phyloP scores from a whole-genome alignment of 495 filamentous ascomycete species.

The Pyrenopolyporus hunteri region DNA sequence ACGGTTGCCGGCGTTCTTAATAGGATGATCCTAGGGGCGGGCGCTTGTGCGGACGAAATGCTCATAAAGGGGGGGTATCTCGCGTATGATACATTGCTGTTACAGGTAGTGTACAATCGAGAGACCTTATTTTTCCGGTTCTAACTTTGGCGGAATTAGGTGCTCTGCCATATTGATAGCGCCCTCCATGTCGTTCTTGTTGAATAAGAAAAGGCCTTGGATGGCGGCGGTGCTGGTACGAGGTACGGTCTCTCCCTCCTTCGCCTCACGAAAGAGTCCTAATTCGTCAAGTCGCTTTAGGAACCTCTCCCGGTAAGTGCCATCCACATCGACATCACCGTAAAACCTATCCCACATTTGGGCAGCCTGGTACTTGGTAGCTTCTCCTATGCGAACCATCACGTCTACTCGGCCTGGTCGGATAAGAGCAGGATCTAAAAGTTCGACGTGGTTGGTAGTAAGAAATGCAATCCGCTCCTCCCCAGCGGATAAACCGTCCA shows the following conservation, averaged over 20 bases:
- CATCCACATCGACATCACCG: slow-evolving; percentile 73
- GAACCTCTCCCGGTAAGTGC: slow-evolving; percentile 60
- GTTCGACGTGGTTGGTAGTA: slow-evolving; percentile 92
- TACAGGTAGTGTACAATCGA: slow-evolving; percentile 14
- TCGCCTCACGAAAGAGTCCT: slow-evolving; percentile 52
- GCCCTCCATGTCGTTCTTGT: slow-evolving; percentile 86
- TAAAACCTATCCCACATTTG: slow-evolving; percentile 97
- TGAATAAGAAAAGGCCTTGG: slow-evolving; percentile 92
- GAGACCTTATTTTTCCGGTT: slow-evolving; percentile 46
- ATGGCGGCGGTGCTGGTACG: slow-evolving; percentile 84
- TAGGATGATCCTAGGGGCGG: background rate
- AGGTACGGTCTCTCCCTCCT: slow-evolving; percentile 49
- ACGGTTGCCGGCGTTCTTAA: background rate
- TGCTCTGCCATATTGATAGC: slow-evolving; percentile 80
- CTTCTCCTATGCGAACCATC: slow-evolving; percentile 87
- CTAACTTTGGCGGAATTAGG: slow-evolving; percentile 61
- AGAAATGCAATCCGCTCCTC: slow-evolving; percentile 93
- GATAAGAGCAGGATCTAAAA: slow-evolving; percentile 86
- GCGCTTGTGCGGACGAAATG: no score
- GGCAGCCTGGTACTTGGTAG: slow-evolving; percentile 80
- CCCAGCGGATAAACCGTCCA: slow-evolving; percentile 93
- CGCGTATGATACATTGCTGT: slow-evolving; percentile 21
- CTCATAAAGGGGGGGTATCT: no score
- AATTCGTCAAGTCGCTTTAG: slow-evolving; percentile 55
- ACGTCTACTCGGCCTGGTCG: slow-evolving; percentile 93